These are phyloP conservation scores for Phoma sp. DNA, from an alignment of 2,329 filamentous ascomycete species.

Conservation along the genomic window DNA sequence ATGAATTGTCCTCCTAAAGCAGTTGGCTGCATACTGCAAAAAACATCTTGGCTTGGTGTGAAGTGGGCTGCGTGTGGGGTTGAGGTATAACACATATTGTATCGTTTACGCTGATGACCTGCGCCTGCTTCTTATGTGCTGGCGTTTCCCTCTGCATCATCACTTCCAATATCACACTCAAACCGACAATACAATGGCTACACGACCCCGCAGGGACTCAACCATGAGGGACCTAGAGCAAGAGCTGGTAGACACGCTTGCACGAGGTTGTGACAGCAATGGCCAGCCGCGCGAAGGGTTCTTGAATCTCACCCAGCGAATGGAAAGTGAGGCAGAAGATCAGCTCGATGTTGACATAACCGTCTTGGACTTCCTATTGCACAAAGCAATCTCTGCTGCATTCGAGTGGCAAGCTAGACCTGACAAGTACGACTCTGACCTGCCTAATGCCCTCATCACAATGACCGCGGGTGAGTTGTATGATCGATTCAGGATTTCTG, in stretches of 20 bases:
- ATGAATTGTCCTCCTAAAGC: slow-evolving; percentile 28
- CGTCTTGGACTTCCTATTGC: slow-evolving; percentile 63
- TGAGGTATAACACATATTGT: slow-evolving; percentile 7
- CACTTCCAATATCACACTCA: not conserved
- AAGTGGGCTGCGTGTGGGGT: slow-evolving; percentile 9
- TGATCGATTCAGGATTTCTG: not conserved
- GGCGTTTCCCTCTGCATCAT: slow-evolving; percentile 6
- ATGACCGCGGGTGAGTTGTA: slow-evolving; percentile 40
- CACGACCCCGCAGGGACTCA: slow-evolving; percentile 19
- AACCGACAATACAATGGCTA: slow-evolving; percentile 19
- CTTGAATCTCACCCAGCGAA: slow-evolving; percentile 38
- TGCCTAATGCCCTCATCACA: slow-evolving; percentile 40
- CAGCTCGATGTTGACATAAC: slow-evolving; percentile 59
- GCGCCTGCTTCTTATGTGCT: slow-evolving; percentile 16
- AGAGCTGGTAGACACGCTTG: slow-evolving; percentile 30
- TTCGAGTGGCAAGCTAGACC: slow-evolving; percentile 45
- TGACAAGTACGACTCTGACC: slow-evolving; percentile 40
- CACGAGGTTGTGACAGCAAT: slow-evolving; percentile 18
- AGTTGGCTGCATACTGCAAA: slow-evolving; percentile 15
- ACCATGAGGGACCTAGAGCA: slow-evolving; percentile 32
- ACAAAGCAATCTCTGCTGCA: slow-evolving; percentile 53
- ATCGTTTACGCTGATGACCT: slow-evolving; percentile 9
- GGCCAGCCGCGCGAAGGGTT: slow-evolving; percentile 37
- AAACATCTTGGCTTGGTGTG: slow-evolving; percentile 1
- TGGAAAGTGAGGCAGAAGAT: slow-evolving; percentile 44